Evolutionary conservation across 306 rosid genomes (phyloP).

Genomic region (Oxytropis ochrocephala): DNA sequence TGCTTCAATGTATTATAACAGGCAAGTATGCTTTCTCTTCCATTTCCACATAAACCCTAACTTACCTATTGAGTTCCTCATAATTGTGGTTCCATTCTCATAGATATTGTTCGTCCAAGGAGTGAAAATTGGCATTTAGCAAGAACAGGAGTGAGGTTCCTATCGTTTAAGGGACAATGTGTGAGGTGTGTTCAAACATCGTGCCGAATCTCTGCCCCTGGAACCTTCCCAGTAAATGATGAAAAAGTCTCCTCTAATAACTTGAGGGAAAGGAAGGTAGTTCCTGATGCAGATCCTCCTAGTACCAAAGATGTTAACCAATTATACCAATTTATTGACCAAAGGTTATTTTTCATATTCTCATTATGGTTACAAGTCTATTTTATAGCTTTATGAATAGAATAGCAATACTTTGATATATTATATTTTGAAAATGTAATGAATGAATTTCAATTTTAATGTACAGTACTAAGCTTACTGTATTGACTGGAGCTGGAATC

Average conservation of each 20-base stretch:
- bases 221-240: conserved; percentile 27
- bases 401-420: not conserved
- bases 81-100: not conserved
- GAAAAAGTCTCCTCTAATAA: conserved; percentile 29
- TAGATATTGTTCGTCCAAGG: conserved; percentile 35
- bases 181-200: conserved; percentile 50
- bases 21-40: conserved; percentile 34
- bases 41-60: not conserved
- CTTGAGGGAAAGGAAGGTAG: conserved; percentile 49
- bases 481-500: conserved; percentile 88
- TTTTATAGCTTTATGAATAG: not conserved
- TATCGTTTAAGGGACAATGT: conserved; percentile 28
- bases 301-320: conserved; percentile 54
- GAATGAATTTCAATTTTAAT: conserved; percentile 16
- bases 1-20: conserved; percentile 35
- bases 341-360: conserved; percentile 41
- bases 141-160: conserved; percentile 28
- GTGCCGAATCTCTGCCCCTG: conserved; percentile 40
- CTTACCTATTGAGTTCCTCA: not conserved
- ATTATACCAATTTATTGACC: conserved; percentile 61
- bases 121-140: conserved; percentile 27
- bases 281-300: conserved; percentile 89
- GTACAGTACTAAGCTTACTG: conserved; percentile 59
- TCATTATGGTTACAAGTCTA: not conserved
- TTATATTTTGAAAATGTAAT: not conserved